Conservation (phyloP, 2,329 filamentous ascomycete species). For the Aureobasidium sp. region DNA sequence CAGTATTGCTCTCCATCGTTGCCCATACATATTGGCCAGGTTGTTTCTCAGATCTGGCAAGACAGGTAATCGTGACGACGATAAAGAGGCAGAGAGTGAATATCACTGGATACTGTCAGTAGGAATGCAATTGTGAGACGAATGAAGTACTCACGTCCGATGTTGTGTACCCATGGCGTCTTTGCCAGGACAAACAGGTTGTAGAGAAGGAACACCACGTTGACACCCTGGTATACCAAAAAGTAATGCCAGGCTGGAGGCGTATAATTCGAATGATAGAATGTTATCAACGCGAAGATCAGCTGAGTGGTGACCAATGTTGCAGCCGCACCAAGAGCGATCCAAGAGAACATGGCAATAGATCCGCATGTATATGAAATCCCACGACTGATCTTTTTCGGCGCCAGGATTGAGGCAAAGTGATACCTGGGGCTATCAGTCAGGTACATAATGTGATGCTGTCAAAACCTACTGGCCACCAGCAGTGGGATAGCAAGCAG, state of each 20-base stretch:
- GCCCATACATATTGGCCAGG: slow-evolving; percentile 47
- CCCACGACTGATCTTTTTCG: not conserved
- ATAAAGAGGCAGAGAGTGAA: slow-evolving; percentile 36
- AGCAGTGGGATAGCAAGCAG: slow-evolving; percentile 14
- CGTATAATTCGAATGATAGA: slow-evolving; percentile 15
- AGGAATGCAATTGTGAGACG: slow-evolving; percentile 25
- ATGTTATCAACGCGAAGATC: slow-evolving; percentile 15
- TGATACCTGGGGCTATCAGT: not conserved
- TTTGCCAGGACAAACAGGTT: slow-evolving; percentile 50
- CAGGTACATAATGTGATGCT: not conserved
- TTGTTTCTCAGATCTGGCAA: slow-evolving; percentile 31
- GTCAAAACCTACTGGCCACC: slow-evolving; percentile 12
- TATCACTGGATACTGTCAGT: slow-evolving; percentile 26
- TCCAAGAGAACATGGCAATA: slow-evolving; percentile 16
- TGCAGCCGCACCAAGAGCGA: slow-evolving; percentile 21
- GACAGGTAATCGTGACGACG: slow-evolving; percentile 38
- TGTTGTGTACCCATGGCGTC: slow-evolving; percentile 44
- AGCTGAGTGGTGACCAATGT: slow-evolving; percentile 20
- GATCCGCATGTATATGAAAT: slow-evolving; percentile 5
- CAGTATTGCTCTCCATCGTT: slow-evolving; percentile 43
- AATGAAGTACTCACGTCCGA: slow-evolving; percentile 47
- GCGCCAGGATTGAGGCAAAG: slow-evolving; percentile 7
- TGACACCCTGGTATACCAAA: slow-evolving; percentile 18
- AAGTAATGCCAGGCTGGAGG: slow-evolving; percentile 17
- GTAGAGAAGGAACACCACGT: slow-evolving; percentile 49